Conservation (phyloP, 345 rosid genomes). For the Triadica sebifera region DNA sequence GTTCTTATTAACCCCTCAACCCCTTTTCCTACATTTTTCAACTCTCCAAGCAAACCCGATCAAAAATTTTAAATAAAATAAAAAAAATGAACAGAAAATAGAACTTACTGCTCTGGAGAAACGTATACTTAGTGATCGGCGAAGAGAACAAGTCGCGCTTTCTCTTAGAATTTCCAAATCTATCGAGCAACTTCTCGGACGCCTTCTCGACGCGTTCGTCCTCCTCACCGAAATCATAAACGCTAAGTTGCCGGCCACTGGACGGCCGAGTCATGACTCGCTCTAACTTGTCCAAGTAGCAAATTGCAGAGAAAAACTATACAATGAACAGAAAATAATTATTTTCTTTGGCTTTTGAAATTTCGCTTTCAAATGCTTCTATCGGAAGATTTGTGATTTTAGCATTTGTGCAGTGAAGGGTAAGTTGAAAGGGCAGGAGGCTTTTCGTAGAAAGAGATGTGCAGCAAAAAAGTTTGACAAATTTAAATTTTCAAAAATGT, state of each 20-base stretch:
- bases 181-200: constrained; percentile 4
- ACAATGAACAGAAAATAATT: neutral
- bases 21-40: constrained; percentile 13
- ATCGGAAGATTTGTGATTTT: neutral
- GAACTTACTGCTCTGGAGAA: constrained; percentile 14
- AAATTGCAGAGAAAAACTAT: neutral
- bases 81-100: neutral
- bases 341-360: too few relatives aligned
- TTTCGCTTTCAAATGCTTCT: neutral
- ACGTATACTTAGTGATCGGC: constrained; percentile 4
- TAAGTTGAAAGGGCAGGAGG: too few relatives aligned
- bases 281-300: neutral
- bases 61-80: too few relatives aligned
- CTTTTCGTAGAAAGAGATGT: too few relatives aligned
- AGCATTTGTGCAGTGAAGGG: too few relatives aligned
- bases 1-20: neutral
- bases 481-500: too few relatives aligned
- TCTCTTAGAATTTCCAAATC: constrained; percentile 4
- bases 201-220: constrained; percentile 11
- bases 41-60: constrained; percentile 11
- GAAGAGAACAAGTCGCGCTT: constrained; percentile 4
- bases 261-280: constrained; percentile 15
- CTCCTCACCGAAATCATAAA: constrained; percentile 18
- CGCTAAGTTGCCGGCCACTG: neutral
- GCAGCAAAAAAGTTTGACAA: too few relatives aligned